Conservation (phyloP, 371 early-diverging fungal genomes). For the Zancudomyces culisetae region DNA sequence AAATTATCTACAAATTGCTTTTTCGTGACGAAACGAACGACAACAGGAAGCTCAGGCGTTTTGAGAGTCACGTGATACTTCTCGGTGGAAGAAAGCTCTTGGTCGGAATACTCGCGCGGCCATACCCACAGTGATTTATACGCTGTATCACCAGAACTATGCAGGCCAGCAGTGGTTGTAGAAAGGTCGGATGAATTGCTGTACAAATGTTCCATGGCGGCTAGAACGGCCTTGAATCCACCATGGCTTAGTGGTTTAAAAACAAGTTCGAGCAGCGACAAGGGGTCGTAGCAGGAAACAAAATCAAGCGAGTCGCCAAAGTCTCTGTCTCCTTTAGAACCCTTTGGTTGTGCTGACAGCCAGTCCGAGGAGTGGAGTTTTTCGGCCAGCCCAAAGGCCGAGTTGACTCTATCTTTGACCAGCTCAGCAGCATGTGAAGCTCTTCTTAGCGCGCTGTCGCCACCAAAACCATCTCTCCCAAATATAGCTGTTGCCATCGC, state of each 20-base stretch:
- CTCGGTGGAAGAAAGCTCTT: too few relatives aligned
- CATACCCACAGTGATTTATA: background rate
- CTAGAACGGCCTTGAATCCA: background rate
- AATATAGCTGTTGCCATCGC: too few relatives aligned
- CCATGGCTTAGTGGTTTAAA: background rate
- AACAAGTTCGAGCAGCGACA: background rate
- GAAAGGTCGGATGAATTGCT: background rate
- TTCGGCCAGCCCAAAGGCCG: background rate
- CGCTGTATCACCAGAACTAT: background rate
- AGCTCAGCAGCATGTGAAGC: background rate
- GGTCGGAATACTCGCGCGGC: too few relatives aligned
- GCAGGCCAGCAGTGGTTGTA: background rate
- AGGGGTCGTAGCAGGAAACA: too few relatives aligned
- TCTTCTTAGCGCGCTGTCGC: background rate
- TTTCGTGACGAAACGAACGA: background rate
- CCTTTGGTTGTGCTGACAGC: too few relatives aligned
- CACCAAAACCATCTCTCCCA: background rate
- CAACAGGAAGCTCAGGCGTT: background rate
- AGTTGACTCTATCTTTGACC: background rate
- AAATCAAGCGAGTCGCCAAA: background rate
- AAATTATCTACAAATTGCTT: background rate
- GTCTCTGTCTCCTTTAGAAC: too few relatives aligned
- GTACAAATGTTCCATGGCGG: background rate
- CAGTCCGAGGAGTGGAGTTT: too few relatives aligned
- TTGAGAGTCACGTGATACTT: background rate